Percentiles rank a stretch among this genome's conserved stretches.
Evolutionary conservation across 176 grass and related monocot genomes (phyloP).

Genomic region (Lolium rigidum): DNA sequence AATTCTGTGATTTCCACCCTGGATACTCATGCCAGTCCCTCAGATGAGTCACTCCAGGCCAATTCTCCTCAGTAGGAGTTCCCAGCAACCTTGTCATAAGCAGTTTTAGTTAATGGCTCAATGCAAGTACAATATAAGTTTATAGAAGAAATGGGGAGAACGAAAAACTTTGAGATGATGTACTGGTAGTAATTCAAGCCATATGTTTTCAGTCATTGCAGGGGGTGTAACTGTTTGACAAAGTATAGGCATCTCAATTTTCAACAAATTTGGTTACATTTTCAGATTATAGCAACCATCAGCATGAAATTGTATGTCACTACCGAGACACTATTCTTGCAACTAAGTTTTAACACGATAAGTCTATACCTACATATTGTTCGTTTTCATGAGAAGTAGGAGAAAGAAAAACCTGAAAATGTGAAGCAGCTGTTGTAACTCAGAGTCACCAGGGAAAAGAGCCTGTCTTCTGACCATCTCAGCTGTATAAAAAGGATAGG

Average conservation of each 20-base stretch:
- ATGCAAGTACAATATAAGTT: not conserved
- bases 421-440: conserved; percentile 94
- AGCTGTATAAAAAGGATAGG: conserved; percentile 56
- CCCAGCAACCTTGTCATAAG: conserved; percentile 67
- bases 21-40: conserved; percentile 95
- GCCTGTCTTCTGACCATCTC: conserved; percentile 90
- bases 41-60: conserved; percentile 80
- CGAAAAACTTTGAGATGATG: not conserved
- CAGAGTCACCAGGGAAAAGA: conserved; percentile 92
- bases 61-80: conserved; percentile 81
- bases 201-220: not conserved
- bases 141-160: not conserved
- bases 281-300: conserved; percentile 20
- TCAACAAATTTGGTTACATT: not conserved
- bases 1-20: conserved; percentile 70
- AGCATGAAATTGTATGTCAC: conserved; percentile 18
- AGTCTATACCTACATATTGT: not conserved
- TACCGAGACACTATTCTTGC: not conserved
- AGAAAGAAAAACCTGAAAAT: conserved; percentile 75
- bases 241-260: not conserved
- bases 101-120: conserved; percentile 11
- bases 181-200: not conserved
- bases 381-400: not conserved
- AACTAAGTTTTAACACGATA: conserved; percentile 1
- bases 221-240: not conserved